A percentile compares a stretch with the other conserved stretches of the same genome.
phyloP scores from a whole-genome alignment of 495 filamentous ascomycete species.

The Aspergillus indologenus region DNA sequence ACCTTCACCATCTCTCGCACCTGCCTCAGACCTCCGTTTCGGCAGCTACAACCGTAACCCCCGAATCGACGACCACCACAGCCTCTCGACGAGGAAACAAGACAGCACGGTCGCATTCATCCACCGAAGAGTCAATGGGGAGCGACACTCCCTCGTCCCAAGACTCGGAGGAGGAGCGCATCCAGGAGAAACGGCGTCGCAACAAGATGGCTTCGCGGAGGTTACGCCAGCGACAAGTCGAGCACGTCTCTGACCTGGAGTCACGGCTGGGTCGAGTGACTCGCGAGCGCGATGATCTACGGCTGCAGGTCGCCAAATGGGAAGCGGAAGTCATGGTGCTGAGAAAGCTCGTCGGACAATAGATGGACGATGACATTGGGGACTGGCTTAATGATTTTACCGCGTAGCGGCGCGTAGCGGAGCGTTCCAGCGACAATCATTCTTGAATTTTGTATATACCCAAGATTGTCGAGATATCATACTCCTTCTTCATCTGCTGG shows the following conservation, averaged over 20 bases:
- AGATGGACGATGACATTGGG: neutral
- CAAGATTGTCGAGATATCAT: no score
- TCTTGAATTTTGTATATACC: no score
- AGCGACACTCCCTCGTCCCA: neutral
- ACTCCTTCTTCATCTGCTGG: no score
- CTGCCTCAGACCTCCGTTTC: neutral
- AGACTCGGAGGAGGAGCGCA: neutral
- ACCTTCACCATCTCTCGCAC: neutral
- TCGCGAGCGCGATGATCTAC: neutral
- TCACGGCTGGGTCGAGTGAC: neutral
- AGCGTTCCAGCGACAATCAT: no score
- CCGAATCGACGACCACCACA: neutral
- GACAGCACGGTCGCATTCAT: neutral
- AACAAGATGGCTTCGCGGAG: conserved; percentile 3
- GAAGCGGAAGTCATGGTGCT: neutral
- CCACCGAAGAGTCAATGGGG: neutral
- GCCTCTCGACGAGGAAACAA: neutral
- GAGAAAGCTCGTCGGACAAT: neutral
- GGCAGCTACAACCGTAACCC: neutral
- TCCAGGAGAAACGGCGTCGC: neutral
- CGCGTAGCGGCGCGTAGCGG: no score
- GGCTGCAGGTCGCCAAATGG: neutral
- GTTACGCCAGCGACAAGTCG: neutral
- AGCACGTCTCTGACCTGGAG: neutral
- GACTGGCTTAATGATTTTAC: no score